Evolutionary conservation across 768 basidiomycete species (phyloP).

Genomic region (Naganishia onofrii): DNA sequence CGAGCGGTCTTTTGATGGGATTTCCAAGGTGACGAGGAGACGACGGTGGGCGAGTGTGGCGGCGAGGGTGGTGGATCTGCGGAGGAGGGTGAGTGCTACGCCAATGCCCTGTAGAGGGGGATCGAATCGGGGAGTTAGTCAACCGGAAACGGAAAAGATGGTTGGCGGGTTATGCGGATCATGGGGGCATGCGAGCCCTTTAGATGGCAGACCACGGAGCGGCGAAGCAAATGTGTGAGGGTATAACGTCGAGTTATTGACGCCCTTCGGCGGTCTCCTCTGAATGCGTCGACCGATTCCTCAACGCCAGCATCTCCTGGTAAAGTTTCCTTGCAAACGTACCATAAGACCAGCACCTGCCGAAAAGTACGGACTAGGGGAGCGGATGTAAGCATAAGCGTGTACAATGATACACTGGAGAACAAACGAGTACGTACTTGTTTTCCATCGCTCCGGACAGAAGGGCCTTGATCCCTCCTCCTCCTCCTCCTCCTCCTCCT

Average conservation of each 20-base stretch:
- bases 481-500: not conserved
- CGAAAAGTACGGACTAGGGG: slow-evolving; percentile 84
- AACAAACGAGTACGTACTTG: slow-evolving; percentile 2
- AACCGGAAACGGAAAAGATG: too few relatives aligned
- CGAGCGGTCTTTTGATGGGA: slow-evolving; percentile 88
- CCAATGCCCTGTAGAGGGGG: slow-evolving; percentile 75
- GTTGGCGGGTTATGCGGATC: too few relatives aligned
- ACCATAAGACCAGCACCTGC: slow-evolving; percentile 99
- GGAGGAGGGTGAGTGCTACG: slow-evolving; percentile 72
- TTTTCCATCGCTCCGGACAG: slow-evolving; percentile 22
- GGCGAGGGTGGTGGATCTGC: slow-evolving; percentile 67
- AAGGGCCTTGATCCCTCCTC: not conserved
- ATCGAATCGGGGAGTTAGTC: not conserved
- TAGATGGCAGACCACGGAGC: too few relatives aligned
- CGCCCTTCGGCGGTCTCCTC: too few relatives aligned
- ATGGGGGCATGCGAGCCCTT: too few relatives aligned
- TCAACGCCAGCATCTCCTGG: too few relatives aligned
- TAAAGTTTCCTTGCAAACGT: slow-evolving; percentile 28
- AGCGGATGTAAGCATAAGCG: not conserved
- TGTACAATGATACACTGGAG: not conserved
- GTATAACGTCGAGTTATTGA: too few relatives aligned
- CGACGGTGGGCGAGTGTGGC: slow-evolving; percentile 76
- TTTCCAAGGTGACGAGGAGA: slow-evolving; percentile 90
- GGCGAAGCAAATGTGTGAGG: too few relatives aligned
- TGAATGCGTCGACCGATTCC: too few relatives aligned